Evolutionary conservation across 1,284 basidiomycete species (phyloP).

Genomic region (Nidula niveotomentosa): DNA sequence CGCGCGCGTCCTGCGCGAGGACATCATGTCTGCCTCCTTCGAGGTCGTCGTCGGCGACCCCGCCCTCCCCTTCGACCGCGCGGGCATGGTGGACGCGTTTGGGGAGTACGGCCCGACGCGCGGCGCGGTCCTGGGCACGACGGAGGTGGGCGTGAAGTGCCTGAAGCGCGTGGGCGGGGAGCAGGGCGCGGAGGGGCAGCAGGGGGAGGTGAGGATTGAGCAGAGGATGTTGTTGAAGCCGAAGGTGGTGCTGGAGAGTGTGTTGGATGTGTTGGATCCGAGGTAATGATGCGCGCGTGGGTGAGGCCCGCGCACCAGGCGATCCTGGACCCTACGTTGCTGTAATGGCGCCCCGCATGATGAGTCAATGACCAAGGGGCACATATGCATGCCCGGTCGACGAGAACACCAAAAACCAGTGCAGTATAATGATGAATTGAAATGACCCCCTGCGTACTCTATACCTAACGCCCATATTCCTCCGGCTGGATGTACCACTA

Average conservation of each 20-base stretch:
- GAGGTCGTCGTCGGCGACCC: slow-evolving; percentile 62
- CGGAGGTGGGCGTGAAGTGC: slow-evolving; percentile 68
- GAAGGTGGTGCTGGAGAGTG: slow-evolving; percentile 72
- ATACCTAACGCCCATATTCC: no score
- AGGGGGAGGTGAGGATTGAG: slow-evolving; percentile 45
- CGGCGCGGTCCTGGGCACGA: slow-evolving; percentile 60
- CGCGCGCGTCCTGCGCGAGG: slow-evolving; percentile 61
- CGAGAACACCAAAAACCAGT: no score
- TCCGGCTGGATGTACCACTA: no score
- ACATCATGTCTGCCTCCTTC: slow-evolving; percentile 72
- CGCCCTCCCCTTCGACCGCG: slow-evolving; percentile 45
- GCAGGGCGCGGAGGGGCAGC: slow-evolving; percentile 19
- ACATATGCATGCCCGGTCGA: no score
- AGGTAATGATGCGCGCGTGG: no score
- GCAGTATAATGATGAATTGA: no score
- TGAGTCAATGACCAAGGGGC: no score
- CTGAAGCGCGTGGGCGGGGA: slow-evolving; percentile 47
- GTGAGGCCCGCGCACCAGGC: no score
- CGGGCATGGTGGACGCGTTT: slow-evolving; percentile 66
- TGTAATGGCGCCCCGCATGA: no score
- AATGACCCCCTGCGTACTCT: no score
- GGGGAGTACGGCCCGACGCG: slow-evolving; percentile 53
- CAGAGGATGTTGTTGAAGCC: slow-evolving; percentile 61
- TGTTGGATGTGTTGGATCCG: slow-evolving; percentile 53
- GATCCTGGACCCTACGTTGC: no score